Percentiles rank a stretch among this genome's conserved stretches.
Conservation (phyloP, 768 basidiomycete genomes). For the Panellus pusillus region DNA sequence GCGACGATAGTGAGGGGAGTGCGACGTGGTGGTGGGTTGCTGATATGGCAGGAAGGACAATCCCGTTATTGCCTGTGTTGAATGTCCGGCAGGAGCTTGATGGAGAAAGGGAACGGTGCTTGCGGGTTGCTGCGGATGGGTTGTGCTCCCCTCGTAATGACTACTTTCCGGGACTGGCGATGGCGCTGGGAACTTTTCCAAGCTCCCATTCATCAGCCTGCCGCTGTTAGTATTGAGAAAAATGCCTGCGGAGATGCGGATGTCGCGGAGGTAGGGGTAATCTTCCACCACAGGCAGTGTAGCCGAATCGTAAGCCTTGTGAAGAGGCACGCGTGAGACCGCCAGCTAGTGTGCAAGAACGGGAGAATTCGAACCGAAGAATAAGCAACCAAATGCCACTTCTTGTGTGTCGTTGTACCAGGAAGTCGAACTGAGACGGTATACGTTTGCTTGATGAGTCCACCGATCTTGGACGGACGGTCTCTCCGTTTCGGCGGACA, state of each 20-base stretch:
- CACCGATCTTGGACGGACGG: constrained; percentile 57
- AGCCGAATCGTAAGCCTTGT: constrained; percentile 34
- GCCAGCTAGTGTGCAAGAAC: background rate
- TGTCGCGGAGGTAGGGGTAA: constrained; percentile 49
- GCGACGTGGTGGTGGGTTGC: background rate
- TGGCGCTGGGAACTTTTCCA: background rate
- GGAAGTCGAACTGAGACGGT: constrained; percentile 56
- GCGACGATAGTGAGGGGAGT: constrained; percentile 14
- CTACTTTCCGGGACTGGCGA: background rate
- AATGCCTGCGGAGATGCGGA: constrained; percentile 49
- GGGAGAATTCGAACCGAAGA: constrained; percentile 41
- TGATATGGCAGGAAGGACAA: constrained; percentile 12
- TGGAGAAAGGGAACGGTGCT: background rate
- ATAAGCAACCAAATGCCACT: constrained; percentile 67
- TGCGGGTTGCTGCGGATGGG: background rate
- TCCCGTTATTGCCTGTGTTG: background rate
- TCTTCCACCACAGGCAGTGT: constrained; percentile 51
- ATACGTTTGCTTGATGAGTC: constrained; percentile 66
- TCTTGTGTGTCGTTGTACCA: constrained; percentile 41
- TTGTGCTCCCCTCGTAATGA: too few species aligned
- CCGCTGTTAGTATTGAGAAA: constrained; percentile 43
- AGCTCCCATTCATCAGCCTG: background rate
- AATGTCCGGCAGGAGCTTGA: background rate
- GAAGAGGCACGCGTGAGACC: background rate
- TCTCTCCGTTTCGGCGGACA: constrained; percentile 52